These are phyloP conservation scores for Aspergillus calidoustus DNA, from an alignment of 2,329 filamentous ascomycete genomes.

Conservation along the genomic window DNA sequence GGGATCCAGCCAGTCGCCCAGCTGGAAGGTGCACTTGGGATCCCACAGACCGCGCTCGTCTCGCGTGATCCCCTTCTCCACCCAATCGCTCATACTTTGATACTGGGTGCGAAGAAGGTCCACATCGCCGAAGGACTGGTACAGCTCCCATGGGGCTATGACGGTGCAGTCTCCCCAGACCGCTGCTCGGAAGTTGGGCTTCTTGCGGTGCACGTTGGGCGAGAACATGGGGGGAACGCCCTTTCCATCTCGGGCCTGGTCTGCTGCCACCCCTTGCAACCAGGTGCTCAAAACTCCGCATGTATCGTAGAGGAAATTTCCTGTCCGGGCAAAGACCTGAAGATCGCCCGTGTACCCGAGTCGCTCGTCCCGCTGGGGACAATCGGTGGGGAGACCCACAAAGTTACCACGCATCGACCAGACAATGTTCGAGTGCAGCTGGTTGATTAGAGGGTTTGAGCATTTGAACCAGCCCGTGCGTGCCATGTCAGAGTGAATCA, in stretches of 20 bases:
- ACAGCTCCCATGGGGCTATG: constrained; percentile 42
- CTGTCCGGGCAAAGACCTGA: constrained; percentile 56
- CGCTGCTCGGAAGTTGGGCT: constrained; percentile 16
- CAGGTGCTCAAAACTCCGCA: constrained; percentile 57
- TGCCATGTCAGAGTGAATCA: constrained; percentile 59
- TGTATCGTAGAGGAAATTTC: constrained; percentile 60
- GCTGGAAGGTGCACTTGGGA: constrained; percentile 35
- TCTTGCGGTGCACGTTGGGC: constrained; percentile 26
- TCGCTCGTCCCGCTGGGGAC: constrained; percentile 61
- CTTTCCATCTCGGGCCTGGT: constrained; percentile 33
- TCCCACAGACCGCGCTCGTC: constrained; percentile 42
- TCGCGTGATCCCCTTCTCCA: constrained; percentile 40
- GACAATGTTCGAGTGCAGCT: constrained; percentile 58
- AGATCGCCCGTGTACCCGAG: constrained; percentile 60
- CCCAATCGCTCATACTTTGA: constrained; percentile 41
- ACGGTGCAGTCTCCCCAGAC: constrained; percentile 48
- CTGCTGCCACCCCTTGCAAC: constrained; percentile 53
- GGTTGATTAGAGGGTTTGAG: constrained; percentile 58
- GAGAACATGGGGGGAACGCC: constrained; percentile 38
- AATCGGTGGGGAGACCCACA: constrained; percentile 61
- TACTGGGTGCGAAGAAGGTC: constrained; percentile 43
- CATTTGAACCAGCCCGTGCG: constrained; percentile 57
- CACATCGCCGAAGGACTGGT: constrained; percentile 38
- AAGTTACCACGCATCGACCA: constrained; percentile 67
- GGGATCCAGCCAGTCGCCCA: constrained; percentile 50